Percentiles rank a stretch among this genome's conserved stretches.
These are phyloP conservation scores for Pythium angustatum DNA, from an alignment of 352 stramenopile genomes.

Conservation along the genomic window DNA sequence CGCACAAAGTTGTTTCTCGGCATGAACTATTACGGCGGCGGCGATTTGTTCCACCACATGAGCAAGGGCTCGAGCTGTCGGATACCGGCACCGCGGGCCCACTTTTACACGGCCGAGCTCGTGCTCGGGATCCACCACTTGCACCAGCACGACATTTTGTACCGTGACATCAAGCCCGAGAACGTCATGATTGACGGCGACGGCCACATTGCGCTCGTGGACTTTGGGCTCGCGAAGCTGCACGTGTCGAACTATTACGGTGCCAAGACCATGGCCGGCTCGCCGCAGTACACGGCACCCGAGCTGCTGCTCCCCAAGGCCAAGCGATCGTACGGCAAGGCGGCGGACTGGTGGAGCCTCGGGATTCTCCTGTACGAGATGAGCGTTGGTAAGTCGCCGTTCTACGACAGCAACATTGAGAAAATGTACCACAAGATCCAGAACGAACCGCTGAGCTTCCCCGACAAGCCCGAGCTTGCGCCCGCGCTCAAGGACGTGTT, in stretches of 20 bases:
- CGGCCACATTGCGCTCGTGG: slow-evolving; percentile 94
- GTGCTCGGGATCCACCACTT: slow-evolving; percentile 92
- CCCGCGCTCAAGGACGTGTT: slow-evolving; percentile 83
- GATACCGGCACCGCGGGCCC: slow-evolving; percentile 78
- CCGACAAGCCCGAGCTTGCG: slow-evolving; percentile 61
- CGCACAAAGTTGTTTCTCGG: slow-evolving; percentile 85
- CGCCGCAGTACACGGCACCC: slow-evolving; percentile 85
- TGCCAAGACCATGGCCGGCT: slow-evolving; percentile 88
- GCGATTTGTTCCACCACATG: slow-evolving; percentile 89
- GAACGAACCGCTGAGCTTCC: slow-evolving; percentile 81
- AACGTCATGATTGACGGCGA: slow-evolving; percentile 96
- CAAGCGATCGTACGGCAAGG: slow-evolving; percentile 87
- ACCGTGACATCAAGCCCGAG: slow-evolving; percentile 96
- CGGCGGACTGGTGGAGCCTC: slow-evolving; percentile 88
- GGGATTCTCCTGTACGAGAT: slow-evolving; percentile 94
- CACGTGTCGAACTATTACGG: slow-evolving; percentile 90
- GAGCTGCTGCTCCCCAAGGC: slow-evolving; percentile 83
- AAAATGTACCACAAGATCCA: slow-evolving; percentile 94
- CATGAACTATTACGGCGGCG: slow-evolving; percentile 88
- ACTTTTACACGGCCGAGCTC: slow-evolving; percentile 94
- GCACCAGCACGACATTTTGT: slow-evolving; percentile 95
- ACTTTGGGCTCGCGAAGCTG: slow-evolving; percentile 95
- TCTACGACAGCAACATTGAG: slow-evolving; percentile 94
- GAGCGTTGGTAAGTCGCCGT: slow-evolving; percentile 91
- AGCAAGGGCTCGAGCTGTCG: slow-evolving; percentile 85